Evolutionary conservation across 352 stramenopile species (phyloP).

Genomic region (Pythium monospermum): DNA sequence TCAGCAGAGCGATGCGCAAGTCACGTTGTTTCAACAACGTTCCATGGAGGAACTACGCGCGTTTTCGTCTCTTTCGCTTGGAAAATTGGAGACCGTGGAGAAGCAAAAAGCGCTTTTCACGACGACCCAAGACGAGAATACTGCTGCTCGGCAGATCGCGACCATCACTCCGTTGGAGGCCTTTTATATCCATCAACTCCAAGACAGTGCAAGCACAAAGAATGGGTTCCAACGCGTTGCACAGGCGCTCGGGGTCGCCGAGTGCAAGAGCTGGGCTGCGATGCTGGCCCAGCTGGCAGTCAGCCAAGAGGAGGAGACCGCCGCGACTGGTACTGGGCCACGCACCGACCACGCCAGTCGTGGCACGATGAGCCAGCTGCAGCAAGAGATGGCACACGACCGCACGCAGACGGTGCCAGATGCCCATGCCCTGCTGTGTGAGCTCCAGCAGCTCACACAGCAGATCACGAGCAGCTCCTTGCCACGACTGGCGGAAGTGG

Average conservation of each 20-base stretch:
- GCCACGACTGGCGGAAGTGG: constrained; percentile 24
- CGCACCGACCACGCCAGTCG: not conserved
- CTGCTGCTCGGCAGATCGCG: not conserved
- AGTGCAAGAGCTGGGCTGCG: constrained; percentile 23
- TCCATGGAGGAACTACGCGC: constrained; percentile 27
- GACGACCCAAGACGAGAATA: no score
- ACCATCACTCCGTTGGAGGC: constrained; percentile 24
- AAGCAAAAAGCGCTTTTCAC: no score
- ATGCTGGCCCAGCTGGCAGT: constrained; percentile 17
- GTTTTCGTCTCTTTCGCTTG: constrained; percentile 20
- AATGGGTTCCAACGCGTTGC: constrained; percentile 22
- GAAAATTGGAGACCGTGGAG: constrained; percentile 13
- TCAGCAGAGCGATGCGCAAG: constrained; percentile 3
- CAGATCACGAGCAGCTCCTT: constrained; percentile 15
- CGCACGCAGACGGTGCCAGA: constrained; percentile 12
- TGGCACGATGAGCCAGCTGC: constrained; percentile 10
- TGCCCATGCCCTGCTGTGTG: constrained; percentile 1
- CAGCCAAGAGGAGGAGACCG: no score
- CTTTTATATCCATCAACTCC: constrained; percentile 36
- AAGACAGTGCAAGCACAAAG: not conserved
- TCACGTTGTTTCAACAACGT: constrained; percentile 16
- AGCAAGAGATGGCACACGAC: constrained; percentile 21
- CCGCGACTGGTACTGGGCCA: not conserved
- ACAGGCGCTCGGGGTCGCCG: constrained; percentile 11
- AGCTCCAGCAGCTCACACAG: constrained; percentile 10